phyloP scores from a whole-genome alignment of 352 stramenopile species.

The Phytopythium litorale region DNA sequence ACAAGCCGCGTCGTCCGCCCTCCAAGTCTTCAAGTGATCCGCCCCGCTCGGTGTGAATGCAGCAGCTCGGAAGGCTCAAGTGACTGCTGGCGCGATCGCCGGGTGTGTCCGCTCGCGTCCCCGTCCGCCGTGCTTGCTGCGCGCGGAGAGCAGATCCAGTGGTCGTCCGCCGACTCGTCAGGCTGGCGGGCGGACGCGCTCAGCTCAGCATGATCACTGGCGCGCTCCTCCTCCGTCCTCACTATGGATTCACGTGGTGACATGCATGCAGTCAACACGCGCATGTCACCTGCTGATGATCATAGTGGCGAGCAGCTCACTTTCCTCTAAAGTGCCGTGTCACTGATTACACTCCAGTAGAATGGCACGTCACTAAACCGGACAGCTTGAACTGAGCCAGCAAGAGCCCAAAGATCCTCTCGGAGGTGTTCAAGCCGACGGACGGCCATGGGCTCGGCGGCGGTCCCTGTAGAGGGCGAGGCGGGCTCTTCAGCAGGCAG shows the following conservation, averaged over 20 bases:
- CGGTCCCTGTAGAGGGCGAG: background rate
- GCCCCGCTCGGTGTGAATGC: background rate
- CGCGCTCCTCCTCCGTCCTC: background rate
- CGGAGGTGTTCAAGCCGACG: background rate
- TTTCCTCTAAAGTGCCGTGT: background rate
- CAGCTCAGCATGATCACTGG: too few relatives aligned
- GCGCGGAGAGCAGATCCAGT: background rate
- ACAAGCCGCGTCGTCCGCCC: background rate
- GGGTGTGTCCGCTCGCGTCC: background rate
- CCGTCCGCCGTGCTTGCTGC: background rate
- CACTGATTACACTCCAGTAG: background rate
- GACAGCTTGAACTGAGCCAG: background rate
- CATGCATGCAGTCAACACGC: background rate
- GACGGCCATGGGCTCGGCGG: conserved; percentile 1
- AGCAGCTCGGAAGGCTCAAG: background rate
- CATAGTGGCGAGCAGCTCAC: background rate
- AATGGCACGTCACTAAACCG: background rate
- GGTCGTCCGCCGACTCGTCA: background rate
- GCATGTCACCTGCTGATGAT: conserved; percentile 3
- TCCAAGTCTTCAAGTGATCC: background rate
- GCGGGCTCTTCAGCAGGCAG: background rate
- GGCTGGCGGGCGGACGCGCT: too few relatives aligned
- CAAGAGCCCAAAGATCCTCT: background rate
- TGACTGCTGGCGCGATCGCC: background rate
- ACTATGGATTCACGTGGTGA: conserved; percentile 3